Evolutionary conservation across 495 filamentous ascomycete species (phyloP), one percentile per base, ranked within the genome.

Genomic region (Venustampulla echinocandica): DNA sequence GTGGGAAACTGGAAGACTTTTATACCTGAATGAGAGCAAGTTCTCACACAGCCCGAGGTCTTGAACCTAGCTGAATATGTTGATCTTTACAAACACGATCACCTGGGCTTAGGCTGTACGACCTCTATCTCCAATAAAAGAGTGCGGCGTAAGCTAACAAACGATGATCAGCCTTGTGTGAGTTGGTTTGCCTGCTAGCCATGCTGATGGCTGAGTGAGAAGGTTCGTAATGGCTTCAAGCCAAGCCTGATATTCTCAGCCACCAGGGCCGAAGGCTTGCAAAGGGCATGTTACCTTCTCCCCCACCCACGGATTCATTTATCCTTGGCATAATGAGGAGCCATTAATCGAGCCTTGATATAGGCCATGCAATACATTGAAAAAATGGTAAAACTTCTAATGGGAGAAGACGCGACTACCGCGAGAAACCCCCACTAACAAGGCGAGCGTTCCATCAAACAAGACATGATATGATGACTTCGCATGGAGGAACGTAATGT

Each of bases 11-110:
- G 7, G 10, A 15, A n/a, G 32, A 10, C 24, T 44, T 32, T 20
- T 33, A 33, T 13, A 32, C 10, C 9, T 20, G 7, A 5, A 10
- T 7, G 22, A 21, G 9, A 40, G 3, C 37, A 5, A 24, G 15
- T 33, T 9, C n/a, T 13, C 42, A 14, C 5, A 14, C 11, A 10
- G 4, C 5, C 4, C 4, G 18, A 14, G 27, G 4, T 5, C 19
- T 27, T 2, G 7, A 2, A 15, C n/a, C 32, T 13, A 43, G 43
- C 43, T 27, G 22, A 46, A 14, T 9, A 33, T 36, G 2, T 2
- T 46, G 43, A 46, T n/a, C 2, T 14, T 10, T 5, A 21, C 27
- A 37, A n/a, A 33, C n/a, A 1, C 24, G 43, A 46, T 46, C 43
- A 46, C 32, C 37, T 36, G 43, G 30, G 18, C 9, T 7, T 32